A percentile compares a stretch with the other conserved stretches of the same genome.
phyloP scores from a whole-genome alignment of 768 basidiomycete species.

The Suillus tomentosus region DNA sequence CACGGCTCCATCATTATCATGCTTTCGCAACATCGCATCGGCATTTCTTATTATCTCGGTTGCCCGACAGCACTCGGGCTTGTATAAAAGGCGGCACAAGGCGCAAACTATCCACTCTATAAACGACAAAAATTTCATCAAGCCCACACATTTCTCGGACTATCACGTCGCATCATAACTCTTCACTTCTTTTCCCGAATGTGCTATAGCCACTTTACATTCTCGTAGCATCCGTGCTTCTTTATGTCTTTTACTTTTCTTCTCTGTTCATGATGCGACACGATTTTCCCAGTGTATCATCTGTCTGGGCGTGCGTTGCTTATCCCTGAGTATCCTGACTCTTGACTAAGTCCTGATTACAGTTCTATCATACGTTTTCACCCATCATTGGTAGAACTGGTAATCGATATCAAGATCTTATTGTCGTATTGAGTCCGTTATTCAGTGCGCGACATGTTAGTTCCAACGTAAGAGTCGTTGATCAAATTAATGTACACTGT shows the following conservation, averaged over 20 bases:
- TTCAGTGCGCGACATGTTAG: too few species aligned
- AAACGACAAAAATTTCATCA: slow-evolving; percentile 25
- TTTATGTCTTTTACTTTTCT: slow-evolving; percentile 1
- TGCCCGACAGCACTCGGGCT: slow-evolving; percentile 31
- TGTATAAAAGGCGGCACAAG: slow-evolving; percentile 41
- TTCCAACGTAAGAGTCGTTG: too few species aligned
- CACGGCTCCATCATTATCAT: slow-evolving; percentile 40
- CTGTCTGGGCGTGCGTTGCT: slow-evolving; percentile 27
- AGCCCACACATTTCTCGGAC: slow-evolving; percentile 29
- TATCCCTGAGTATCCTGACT: neutral
- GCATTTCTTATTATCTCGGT: slow-evolving; percentile 35
- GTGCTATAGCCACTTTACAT: slow-evolving; percentile 24
- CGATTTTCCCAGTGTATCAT: slow-evolving; percentile 32
- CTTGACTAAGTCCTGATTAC: slow-evolving; percentile 14
- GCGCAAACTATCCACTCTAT: slow-evolving; percentile 27
- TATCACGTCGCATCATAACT: slow-evolving; percentile 37
- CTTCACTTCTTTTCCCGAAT: slow-evolving; percentile 16
- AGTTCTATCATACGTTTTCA: slow-evolving; percentile 31
- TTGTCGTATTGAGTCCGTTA: too few species aligned
- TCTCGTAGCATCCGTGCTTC: neutral
- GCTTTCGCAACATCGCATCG: slow-evolving; percentile 44
- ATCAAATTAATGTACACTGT: too few species aligned
- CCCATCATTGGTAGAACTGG: neutral
- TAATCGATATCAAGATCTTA: neutral
- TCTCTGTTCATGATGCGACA: slow-evolving; percentile 36